Evolutionary conservation across 768 basidiomycete genomes (phyloP).

Genomic region (Suillus hirtellus): DNA sequence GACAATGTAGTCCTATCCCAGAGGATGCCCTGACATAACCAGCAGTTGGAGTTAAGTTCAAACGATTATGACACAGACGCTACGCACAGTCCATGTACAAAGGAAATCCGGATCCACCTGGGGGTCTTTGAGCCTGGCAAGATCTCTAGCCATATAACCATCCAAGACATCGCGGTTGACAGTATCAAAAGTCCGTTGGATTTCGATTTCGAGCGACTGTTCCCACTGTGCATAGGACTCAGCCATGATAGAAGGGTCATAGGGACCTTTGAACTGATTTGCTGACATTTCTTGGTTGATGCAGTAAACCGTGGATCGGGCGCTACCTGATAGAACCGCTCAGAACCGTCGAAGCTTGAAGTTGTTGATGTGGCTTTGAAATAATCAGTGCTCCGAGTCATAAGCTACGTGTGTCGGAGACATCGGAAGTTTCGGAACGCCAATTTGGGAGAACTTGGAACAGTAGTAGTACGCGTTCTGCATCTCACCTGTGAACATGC

Average conservation of each 20-base stretch:
- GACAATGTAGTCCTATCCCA: constrained; percentile 2
- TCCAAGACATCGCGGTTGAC: constrained; percentile 1
- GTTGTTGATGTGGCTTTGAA: constrained; percentile 4
- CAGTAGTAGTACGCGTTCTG: neutral
- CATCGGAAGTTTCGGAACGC: neutral
- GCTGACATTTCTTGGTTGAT: neutral
- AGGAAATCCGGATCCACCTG: constrained; percentile 6
- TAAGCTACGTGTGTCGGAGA: neutral
- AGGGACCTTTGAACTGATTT: neutral
- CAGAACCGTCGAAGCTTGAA: neutral
- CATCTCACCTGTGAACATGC: neutral
- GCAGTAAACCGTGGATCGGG: constrained; percentile 27
- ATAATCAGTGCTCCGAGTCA: neutral
- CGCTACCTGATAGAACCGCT: neutral
- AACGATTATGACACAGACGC: neutral
- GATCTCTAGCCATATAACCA: constrained; percentile 3
- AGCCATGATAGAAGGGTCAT: constrained; percentile 5
- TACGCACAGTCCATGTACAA: constrained; percentile 6
- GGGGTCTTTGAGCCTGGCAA: constrained; percentile 3
- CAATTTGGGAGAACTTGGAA: neutral
- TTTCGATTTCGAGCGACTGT: constrained; percentile 7
- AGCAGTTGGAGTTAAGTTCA: neutral
- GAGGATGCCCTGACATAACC: neutral
- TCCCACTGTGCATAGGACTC: constrained; percentile 9
- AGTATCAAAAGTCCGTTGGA: neutral